phyloP scores from a whole-genome alignment of 1,139 yeast species.

The Magnusiomyces clavatus region DNA sequence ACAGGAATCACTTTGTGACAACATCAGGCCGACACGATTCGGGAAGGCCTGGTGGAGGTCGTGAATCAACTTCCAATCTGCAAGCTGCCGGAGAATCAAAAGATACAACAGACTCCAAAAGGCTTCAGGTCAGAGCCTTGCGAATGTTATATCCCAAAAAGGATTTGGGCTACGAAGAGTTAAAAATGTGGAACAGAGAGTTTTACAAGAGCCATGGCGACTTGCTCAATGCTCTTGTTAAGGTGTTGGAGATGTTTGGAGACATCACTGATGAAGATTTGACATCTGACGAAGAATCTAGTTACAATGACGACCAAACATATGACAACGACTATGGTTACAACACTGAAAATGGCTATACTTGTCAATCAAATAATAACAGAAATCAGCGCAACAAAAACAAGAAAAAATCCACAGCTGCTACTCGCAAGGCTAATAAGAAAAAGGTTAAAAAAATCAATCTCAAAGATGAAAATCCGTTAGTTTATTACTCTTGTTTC shows the following conservation, averaged over 20 bases:
- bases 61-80: not conserved
- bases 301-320: not conserved
- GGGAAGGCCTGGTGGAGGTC: too few relatives aligned
- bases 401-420: too few relatives aligned
- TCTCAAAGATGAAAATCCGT: not conserved
- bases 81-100: not conserved
- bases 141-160: not conserved
- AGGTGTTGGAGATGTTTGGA: not conserved
- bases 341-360: not conserved
- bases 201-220: slow-evolving; percentile 1
- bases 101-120: not conserved
- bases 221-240: not conserved
- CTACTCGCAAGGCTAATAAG: not conserved
- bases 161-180: not conserved
- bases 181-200: slow-evolving; percentile 1
- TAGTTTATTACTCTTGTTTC: not conserved
- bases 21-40: too few relatives aligned
- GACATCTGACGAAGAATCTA: not conserved
- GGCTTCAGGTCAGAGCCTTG: not conserved
- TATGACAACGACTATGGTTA: too few relatives aligned
- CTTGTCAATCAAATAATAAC: too few relatives aligned
- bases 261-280: not conserved
- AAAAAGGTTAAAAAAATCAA: not conserved
- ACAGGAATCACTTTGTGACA: too few relatives aligned
- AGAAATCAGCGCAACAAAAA: too few relatives aligned